Base-by-base conservation (phyloP, 2,329 filamentous ascomycete genomes). In the Monosporascus ibericus region DNA sequence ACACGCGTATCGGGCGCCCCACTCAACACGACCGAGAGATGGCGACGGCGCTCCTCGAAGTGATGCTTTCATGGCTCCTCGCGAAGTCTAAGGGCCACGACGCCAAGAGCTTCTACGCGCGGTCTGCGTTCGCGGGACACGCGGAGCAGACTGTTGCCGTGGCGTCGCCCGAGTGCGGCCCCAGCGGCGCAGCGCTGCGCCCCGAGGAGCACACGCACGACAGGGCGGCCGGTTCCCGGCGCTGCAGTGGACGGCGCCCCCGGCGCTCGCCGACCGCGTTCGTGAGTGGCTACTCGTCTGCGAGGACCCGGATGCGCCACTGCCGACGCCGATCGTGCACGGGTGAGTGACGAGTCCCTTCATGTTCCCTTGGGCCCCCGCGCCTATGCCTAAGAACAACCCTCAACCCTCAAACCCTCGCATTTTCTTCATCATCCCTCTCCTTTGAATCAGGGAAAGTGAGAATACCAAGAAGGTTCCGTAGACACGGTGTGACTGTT, bases 241-340 rank as follows among this genome's bases (percentile, higher is more conserved):
- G 6, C 52, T 78, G 24, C 59, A 57, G 39, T 79, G 74, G 75
- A 62, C 68, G 6, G 58, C 60, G 9, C 63, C 68, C 3, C 57
- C 62, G 4, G 62, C 62, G 1, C 51, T 66, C 7, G 58, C 60
- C 6, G 51, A 25, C 3, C 42, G 52, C 20, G 67, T 75, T 11
- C 68, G 68, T 50, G 67, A 80, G 59, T 80, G 75, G 68, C 53
- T 79, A 18, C 60, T 80, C 17, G 60, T 78, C 15, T 65, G 62
- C 39, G 75, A 78, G 53, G 74, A 80, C 50, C 74, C 73, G 2
- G 75, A 78, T 59, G 72, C 71, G 17, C 73, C 74, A 18, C 48
- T 77, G 30, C 69, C 72, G 6, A 72, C 66, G 9, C 71, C 75
- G 6, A 67, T 74, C n/a, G 68, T 69, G 25, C 76, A 79, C 42